Percentiles rank a stretch among this genome's conserved stretches.
Evolutionary conservation across 164 flowering plant genomes (phyloP).

Genomic region (Aristolochia fimbriata): DNA sequence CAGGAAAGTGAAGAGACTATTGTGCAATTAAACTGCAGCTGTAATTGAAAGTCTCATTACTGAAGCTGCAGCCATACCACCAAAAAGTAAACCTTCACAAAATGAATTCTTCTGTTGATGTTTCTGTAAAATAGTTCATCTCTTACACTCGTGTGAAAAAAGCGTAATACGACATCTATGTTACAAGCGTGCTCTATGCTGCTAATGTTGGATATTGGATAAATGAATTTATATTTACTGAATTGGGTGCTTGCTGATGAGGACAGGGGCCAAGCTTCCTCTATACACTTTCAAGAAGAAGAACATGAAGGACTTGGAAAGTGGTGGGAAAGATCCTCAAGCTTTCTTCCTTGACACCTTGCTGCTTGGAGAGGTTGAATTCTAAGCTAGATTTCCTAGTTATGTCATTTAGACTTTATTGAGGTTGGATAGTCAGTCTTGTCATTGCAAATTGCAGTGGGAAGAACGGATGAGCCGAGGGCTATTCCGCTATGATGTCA

Average conservation of each 20-base stretch:
- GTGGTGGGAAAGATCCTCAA: constrained; percentile 1
- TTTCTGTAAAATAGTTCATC: too few relatives aligned
- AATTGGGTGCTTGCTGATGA: background rate
- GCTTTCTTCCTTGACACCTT: constrained; percentile 22
- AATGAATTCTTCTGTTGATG: too few relatives aligned
- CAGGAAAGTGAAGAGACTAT: too few relatives aligned
- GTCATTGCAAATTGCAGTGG: constrained; percentile 32
- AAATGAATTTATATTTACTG: background rate
- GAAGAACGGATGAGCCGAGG: constrained; percentile 62
- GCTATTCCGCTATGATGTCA: constrained; percentile 79
- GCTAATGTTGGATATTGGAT: background rate
- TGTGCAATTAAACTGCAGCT: too few relatives aligned
- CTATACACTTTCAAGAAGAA: constrained; percentile 33
- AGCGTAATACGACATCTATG: too few relatives aligned
- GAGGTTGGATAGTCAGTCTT: constrained; percentile 1
- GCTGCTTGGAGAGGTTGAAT: constrained; percentile 26
- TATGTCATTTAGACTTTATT: background rate
- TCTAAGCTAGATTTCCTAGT: background rate
- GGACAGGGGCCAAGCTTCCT: constrained; percentile 29
- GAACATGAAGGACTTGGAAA: constrained; percentile 5
- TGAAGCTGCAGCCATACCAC: too few relatives aligned
- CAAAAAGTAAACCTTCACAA: too few relatives aligned
- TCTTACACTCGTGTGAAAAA: too few relatives aligned
- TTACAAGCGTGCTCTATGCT: background rate
- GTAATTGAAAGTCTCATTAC: too few relatives aligned